Conservation (phyloP, 495 filamentous ascomycete genomes). For the Sporormia fimetaria region DNA sequence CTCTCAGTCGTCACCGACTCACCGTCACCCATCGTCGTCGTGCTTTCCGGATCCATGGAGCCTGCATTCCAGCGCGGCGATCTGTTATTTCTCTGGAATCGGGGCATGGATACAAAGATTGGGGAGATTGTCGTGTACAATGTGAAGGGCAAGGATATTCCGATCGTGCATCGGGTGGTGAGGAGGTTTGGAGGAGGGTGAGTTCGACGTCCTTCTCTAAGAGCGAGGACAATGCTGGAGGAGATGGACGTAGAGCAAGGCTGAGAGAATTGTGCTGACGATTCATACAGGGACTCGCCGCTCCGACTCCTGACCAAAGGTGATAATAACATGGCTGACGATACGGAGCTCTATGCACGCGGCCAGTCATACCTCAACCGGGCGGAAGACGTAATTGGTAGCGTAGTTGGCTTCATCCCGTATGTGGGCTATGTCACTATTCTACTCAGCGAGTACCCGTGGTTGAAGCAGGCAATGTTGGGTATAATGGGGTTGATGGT, state of each 20-base stretch:
- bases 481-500: slow-evolving; percentile 93
- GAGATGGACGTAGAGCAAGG: slow-evolving; percentile 20
- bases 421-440: slow-evolving; percentile 98
- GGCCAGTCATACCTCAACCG: slow-evolving; percentile 78
- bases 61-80: slow-evolving; percentile 95
- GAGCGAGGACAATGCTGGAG: background rate
- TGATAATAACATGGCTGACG: slow-evolving; percentile 90
- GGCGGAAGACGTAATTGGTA: slow-evolving; percentile 82
- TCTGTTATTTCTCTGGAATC: slow-evolving; percentile 88
- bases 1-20: slow-evolving; percentile 77
- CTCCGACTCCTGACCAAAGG: slow-evolving; percentile 84
- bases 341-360: slow-evolving; percentile 81
- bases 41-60: slow-evolving; percentile 91
- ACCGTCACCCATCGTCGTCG: slow-evolving; percentile 88
- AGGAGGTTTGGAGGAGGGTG: slow-evolving; percentile 38
- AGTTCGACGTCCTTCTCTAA: slow-evolving; percentile 20
- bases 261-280: slow-evolving; percentile 7
- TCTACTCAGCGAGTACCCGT: slow-evolving; percentile 88
- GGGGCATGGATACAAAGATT: slow-evolving; percentile 63
- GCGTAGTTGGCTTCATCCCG: slow-evolving; percentile 85
- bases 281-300: slow-evolving; percentile 28
- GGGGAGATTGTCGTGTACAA: slow-evolving; percentile 96
- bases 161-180: slow-evolving; percentile 84
- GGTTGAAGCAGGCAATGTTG: slow-evolving; percentile 89
- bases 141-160: slow-evolving; percentile 80